A percentile compares a stretch with the other conserved stretches of the same genome.
phyloP scores from a whole-genome alignment of 495 filamentous ascomycete genomes.

The Xylaria grammica region DNA sequence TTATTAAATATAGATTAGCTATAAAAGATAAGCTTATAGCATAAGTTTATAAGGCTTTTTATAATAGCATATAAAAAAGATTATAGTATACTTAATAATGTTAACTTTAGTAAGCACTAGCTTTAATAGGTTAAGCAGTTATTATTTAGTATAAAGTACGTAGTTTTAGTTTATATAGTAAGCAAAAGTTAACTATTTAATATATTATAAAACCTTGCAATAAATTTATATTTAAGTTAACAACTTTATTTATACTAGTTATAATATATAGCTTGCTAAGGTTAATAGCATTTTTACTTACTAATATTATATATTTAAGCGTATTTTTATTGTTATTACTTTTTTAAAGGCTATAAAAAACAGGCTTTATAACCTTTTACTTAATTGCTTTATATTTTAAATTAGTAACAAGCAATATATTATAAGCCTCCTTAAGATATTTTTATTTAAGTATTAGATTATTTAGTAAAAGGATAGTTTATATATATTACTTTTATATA shows the following conservation, averaged over 20 bases:
- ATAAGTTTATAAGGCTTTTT: not conserved
- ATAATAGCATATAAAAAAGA: slow-evolving; percentile 6
- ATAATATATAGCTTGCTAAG: not conserved
- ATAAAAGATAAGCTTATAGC: not conserved
- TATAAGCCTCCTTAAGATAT: not conserved
- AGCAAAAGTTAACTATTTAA: not conserved
- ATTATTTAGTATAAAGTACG: not conserved
- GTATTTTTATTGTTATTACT: slow-evolving; percentile 1
- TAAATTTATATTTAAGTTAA: not conserved
- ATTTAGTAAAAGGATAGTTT: not conserved
- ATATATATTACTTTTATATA: not conserved
- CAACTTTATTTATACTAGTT: not conserved
- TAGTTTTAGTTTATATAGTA: not conserved
- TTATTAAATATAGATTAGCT: not conserved
- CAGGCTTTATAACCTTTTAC: not conserved
- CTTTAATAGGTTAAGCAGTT: not conserved
- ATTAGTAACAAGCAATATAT: not conserved
- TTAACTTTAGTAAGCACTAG: not conserved
- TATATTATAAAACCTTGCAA: not conserved
- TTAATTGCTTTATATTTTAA: not conserved
- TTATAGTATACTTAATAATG: not conserved
- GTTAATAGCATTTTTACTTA: not conserved
- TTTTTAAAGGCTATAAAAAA: not conserved
- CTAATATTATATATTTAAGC: not conserved
- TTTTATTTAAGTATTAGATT: not conserved